These are phyloP conservation scores for Batrachochytrium dendrobatidis DNA, from an alignment of 371 early-diverging fungal genomes.

Conservation along the genomic window DNA sequence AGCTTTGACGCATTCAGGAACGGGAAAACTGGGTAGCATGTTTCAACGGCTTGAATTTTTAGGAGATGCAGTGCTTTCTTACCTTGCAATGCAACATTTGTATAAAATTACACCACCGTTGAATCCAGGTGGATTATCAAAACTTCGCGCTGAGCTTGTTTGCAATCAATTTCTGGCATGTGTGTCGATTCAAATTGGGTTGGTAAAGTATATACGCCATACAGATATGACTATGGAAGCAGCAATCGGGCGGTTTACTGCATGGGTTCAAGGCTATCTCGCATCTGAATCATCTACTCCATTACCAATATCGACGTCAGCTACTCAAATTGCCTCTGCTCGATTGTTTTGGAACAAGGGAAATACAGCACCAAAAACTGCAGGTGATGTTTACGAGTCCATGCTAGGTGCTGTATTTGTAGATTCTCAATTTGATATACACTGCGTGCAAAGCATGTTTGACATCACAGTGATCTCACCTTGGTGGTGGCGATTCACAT, in stretches of 20 bases:
- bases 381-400: conserved; percentile 84
- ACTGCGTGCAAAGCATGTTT: conserved; percentile 18
- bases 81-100: conserved; percentile 64
- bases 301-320: no score
- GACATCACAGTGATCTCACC: conserved; percentile 22
- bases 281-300: no score
- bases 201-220: conserved; percentile 56
- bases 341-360: conserved; percentile 27
- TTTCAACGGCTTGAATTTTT: conserved; percentile 92
- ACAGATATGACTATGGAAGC: no score
- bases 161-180: conserved; percentile 77
- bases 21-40: conserved; percentile 43
- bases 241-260: no score
- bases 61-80: conserved; percentile 90
- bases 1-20: conserved; percentile 80
- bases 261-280: no score
- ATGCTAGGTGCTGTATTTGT: conserved; percentile 83
- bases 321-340: no score
- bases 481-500: conserved; percentile 16
- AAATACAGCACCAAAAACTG: conserved; percentile 66
- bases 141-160: conserved; percentile 77
- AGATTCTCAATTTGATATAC: conserved; percentile 44
- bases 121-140: conserved; percentile 62
- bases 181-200: conserved; percentile 51
- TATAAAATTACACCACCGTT: conserved; percentile 50